Conservation (phyloP, 2,329 filamentous ascomycete species). For the Xenosphaeropsis pyriputrescens region DNA sequence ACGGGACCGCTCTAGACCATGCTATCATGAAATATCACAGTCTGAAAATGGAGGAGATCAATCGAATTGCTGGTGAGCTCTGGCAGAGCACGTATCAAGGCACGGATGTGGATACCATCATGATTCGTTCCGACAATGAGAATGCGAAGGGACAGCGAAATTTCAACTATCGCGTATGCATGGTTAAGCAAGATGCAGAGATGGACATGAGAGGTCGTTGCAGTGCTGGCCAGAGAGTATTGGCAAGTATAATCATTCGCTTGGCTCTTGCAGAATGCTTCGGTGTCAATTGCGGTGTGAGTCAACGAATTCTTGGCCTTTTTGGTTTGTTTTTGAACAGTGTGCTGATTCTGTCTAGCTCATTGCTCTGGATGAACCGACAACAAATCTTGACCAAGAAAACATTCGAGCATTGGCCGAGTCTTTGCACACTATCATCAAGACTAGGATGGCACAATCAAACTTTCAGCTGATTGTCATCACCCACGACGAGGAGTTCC, state of each 20-base stretch:
- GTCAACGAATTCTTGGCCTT: neutral
- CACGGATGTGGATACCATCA: conserved; percentile 91
- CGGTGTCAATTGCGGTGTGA: conserved; percentile 73
- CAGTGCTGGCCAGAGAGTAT: conserved; percentile 89
- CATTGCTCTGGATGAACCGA: conserved; percentile 93
- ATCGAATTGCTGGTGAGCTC: conserved; percentile 85
- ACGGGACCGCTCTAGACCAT: conserved; percentile 73
- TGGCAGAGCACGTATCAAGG: conserved; percentile 96
- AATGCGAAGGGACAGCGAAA: conserved; percentile 53
- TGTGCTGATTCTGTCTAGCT: conserved; percentile 26
- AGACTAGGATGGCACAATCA: conserved; percentile 63
- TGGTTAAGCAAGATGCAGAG: conserved; percentile 93
- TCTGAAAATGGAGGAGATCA: conserved; percentile 97
- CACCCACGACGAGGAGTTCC: conserved; percentile 94
- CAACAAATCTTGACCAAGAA: conserved; percentile 88
- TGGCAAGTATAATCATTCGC: conserved; percentile 94
- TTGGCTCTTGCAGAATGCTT: conserved; percentile 94
- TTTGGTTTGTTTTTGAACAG: no score
- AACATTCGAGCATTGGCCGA: conserved; percentile 85
- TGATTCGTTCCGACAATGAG: conserved; percentile 87
- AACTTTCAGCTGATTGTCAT: conserved; percentile 99
- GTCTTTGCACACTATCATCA: conserved; percentile 78
- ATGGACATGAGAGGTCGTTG: conserved; percentile 99
- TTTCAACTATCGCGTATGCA: conserved; percentile 96
- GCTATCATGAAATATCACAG: conserved; percentile 96